phyloP scores from a whole-genome alignment of 306 rosid genomes.

The Mimosa bimucronata region DNA sequence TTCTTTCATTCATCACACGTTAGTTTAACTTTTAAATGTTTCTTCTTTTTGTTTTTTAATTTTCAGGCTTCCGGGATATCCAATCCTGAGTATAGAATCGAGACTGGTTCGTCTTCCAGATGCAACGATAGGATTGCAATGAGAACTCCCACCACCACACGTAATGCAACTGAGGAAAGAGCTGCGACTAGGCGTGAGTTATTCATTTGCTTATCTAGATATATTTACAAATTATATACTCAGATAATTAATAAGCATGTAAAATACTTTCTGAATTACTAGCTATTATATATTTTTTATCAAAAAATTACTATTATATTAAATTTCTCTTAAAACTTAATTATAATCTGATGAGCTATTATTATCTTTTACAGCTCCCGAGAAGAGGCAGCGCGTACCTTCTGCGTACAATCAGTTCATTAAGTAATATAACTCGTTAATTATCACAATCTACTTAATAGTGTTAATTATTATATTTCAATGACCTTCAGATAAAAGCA shows the following conservation, averaged over 20 bases:
- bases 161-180: slow-evolving; percentile 57
- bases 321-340: neutral
- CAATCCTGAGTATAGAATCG: slow-evolving; percentile 65
- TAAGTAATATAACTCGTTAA: slow-evolving; percentile 52
- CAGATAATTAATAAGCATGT: too few species aligned
- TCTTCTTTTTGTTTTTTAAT: neutral
- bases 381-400: slow-evolving; percentile 99
- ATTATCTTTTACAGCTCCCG: slow-evolving; percentile 93
- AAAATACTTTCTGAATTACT: too few species aligned
- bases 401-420: slow-evolving; percentile 99
- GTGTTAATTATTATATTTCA: neutral
- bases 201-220: neutral
- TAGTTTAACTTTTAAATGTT: neutral
- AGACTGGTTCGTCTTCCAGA: slow-evolving; percentile 78
- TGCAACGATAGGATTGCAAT: slow-evolving; percentile 72
- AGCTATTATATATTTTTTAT: too few species aligned
- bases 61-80: slow-evolving; percentile 57
- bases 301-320: neutral
- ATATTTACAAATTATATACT: neutral
- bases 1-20: neutral
- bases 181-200: slow-evolving; percentile 81
- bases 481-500: neutral
- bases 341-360: slow-evolving; percentile 48
- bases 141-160: slow-evolving; percentile 57
- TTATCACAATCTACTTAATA: neutral